phyloP scores from a whole-genome alignment of 192 early-diverging fungal species.

The Spinellus fusiger region DNA sequence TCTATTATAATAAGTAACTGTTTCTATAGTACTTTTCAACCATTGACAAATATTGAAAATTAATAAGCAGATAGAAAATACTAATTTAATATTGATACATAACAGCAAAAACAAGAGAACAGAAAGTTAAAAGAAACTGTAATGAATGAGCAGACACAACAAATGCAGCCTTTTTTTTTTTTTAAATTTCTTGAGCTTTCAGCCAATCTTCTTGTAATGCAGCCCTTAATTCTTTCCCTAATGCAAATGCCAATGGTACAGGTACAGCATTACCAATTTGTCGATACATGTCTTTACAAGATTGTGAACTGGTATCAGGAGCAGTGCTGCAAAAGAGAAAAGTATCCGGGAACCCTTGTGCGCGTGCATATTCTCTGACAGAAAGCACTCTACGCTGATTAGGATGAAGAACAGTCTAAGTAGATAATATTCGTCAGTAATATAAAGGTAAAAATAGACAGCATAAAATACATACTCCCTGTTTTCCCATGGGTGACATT shows the following conservation, averaged over 20 bases:
- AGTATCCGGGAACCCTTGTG: conserved; percentile 65
- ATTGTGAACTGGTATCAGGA: conserved; percentile 5
- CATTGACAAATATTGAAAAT: no score
- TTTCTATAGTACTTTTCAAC: no score
- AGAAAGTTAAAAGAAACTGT: no score
- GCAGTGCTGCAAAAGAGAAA: conserved; percentile 45
- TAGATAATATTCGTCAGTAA: not conserved
- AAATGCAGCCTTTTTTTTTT: no score
- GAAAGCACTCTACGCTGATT: conserved; percentile 52
- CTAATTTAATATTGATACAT: no score
- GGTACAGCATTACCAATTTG: conserved; percentile 74
- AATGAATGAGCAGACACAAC: no score
- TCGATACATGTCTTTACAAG: conserved; percentile 44
- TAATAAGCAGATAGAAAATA: no score
- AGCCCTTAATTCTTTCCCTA: conserved; percentile 44
- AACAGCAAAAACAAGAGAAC: no score
- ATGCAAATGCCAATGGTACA: conserved; percentile 53
- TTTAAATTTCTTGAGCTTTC: not conserved
- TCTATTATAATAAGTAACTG: no score
- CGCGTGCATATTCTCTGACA: conserved; percentile 61
- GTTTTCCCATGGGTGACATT: conserved; percentile 56
- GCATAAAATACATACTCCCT: conserved; percentile 32
- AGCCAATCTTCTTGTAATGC: conserved; percentile 36
- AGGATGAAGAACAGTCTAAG: conserved; percentile 54
- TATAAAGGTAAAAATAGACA: not conserved